Evolutionary conservation across 768 basidiomycete species (phyloP), one percentile per base, ranked within the genome.

Genomic region (Tubosaeta sp.): DNA sequence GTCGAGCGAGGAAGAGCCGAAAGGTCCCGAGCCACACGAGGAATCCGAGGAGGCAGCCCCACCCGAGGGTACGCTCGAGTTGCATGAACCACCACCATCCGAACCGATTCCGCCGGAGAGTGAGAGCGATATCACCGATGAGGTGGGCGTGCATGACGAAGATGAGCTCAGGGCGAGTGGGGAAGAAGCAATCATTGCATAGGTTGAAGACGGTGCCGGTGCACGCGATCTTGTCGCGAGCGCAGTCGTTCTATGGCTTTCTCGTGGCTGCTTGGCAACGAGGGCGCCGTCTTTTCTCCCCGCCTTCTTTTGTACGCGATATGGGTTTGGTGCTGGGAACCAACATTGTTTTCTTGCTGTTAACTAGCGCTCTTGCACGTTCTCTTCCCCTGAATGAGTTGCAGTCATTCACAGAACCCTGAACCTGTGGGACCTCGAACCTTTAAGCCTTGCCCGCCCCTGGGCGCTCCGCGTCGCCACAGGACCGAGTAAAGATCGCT

Each of bases 91-190:
- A 39, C 61, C 61, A 12, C 61, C 66, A 24, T 66, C 68, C 36
- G 66, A 68, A 34, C 66, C 68, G 10, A 56, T 68, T 35, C 66
- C 63, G 0, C 66, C 66, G 48, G 66, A 68, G 53, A 69, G 57
- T 48, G 65, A 66, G 50, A 64, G 68, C 56, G 66, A 69, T 62
- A 69, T 68, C 59, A 64, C 66, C 54, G 68, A 69, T 36, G 66
- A 69, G 48, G 61, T 45, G 39, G 53, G 41, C 48, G 60, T 32
- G 38, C 38, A 29, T 47, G 64, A 48, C 44, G 55, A 48, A 30
- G 45, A 68, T 58, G 59, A 66, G 51, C 41, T 46, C 42, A 50
- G 8, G 39, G 48, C 30, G 38, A 49, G 35, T 35, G 59, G 46
- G 46, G 58, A 55, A 53, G 52, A 56, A 54, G 50, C 44, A 21